phyloP scores from a whole-genome alignment of 78 protist genomes.

The Dictyostelium citrinum region DNA sequence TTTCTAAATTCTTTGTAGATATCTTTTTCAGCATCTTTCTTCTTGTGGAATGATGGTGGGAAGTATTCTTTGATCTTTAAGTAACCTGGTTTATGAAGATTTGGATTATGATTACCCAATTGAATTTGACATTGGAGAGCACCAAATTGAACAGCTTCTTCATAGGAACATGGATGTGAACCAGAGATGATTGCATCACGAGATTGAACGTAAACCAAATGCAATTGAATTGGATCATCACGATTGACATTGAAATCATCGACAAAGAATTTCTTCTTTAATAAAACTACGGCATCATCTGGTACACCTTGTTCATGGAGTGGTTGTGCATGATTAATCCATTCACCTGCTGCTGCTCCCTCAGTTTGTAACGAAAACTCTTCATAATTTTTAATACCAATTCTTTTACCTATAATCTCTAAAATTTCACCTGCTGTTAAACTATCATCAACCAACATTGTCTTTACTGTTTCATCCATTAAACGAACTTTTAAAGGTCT shows the following conservation, averaged over 20 bases:
- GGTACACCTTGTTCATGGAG: constrained; percentile 81
- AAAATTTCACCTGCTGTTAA: constrained; percentile 74
- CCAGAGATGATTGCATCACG: constrained; percentile 87
- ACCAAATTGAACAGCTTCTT: constrained; percentile 86
- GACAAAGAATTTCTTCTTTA: constrained; percentile 80
- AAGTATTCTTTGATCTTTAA: constrained; percentile 69
- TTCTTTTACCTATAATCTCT: constrained; percentile 65
- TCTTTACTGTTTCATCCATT: constrained; percentile 75
- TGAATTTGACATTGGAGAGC: constrained; percentile 85
- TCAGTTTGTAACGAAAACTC: constrained; percentile 87
- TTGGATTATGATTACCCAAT: constrained; percentile 84
- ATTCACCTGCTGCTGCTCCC: constrained; percentile 22
- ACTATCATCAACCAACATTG: constrained; percentile 85
- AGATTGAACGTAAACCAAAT: constrained; percentile 73
- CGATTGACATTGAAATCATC: constrained; percentile 75
- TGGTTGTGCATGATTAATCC: constrained; percentile 74
- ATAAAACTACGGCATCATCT: constrained; percentile 56
- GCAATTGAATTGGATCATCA: constrained; percentile 81
- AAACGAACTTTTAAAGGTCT: constrained; percentile 82
- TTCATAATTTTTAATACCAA: constrained; percentile 85
- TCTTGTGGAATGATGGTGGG: constrained; percentile 81
- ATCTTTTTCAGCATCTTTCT: constrained; percentile 76
- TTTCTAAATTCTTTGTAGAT: constrained; percentile 86
- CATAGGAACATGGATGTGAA: constrained; percentile 83
- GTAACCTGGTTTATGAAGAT: constrained; percentile 61